Percentiles rank a stretch among this genome's conserved stretches.
Evolutionary conservation across 208 protist species (phyloP).

Genomic region (Leishmania mexicana): DNA sequence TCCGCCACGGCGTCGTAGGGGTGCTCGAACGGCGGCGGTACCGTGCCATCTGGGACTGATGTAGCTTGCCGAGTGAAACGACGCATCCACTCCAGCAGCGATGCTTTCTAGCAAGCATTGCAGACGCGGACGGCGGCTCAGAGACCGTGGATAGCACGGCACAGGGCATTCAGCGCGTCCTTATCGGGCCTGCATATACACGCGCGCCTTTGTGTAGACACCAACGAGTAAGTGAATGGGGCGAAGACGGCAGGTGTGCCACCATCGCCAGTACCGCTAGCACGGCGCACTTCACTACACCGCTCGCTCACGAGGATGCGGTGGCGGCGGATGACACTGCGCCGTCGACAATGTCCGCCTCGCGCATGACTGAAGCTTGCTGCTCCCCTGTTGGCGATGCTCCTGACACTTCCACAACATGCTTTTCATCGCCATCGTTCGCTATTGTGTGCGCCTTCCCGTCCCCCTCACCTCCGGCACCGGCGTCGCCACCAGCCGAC

Average conservation of each 20-base stretch:
- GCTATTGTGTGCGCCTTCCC: not conserved
- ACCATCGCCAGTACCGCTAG: conserved; percentile 4
- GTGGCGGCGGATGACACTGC: not conserved
- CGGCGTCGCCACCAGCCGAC: not conserved
- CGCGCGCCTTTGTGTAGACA: conserved; percentile 23
- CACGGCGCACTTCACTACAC: not conserved
- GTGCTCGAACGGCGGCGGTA: not conserved
- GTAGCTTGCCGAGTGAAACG: too few relatives aligned
- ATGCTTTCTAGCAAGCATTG: conserved; percentile 23
- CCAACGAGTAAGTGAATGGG: conserved; percentile 13
- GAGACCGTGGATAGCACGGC: conserved; percentile 24
- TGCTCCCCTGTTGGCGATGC: not conserved
- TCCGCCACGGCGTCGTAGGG: conserved; percentile 8
- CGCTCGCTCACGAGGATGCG: not conserved
- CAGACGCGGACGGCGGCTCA: conserved; percentile 22
- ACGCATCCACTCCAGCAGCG: conserved; percentile 17
- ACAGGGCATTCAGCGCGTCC: conserved; percentile 35
- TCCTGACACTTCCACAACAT: not conserved
- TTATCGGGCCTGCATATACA: conserved; percentile 30
- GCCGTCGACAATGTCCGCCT: not conserved
- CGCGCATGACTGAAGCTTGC: not conserved
- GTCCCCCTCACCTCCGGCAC: not conserved
- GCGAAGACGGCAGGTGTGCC: conserved; percentile 20
- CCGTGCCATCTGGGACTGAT: too few relatives aligned
- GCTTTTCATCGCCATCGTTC: not conserved